Base-by-base conservation (phyloP, 495 filamentous ascomycete species). In the Cladorrhinum samala region DNA sequence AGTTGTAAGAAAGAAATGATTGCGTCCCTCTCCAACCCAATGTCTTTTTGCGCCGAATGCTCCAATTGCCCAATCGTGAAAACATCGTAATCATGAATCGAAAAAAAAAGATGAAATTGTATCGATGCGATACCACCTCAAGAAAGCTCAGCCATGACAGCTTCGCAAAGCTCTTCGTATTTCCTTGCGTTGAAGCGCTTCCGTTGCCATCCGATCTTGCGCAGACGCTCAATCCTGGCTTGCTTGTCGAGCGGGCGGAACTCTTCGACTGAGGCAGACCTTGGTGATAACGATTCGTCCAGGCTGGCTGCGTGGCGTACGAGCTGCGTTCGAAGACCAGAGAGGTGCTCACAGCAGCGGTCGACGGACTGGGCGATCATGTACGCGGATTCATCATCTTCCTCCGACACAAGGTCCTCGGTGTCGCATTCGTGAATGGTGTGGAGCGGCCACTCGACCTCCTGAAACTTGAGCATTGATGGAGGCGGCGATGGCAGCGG, bases 101-200 rank as follows among this genome's bases (percentile, higher is more conserved):
- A 11, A 18, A 25, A 33, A 33, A 33, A 47, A 7, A 48, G 13
- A 50, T 19, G 19, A 46, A 37, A 24, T 46, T 3, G 9, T 20
- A 14, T 27, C 20, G 8, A 1, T 19, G 2, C 9, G 9, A 38
- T 2, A 0, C 23, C 11, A 45, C 14, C 9, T 56, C 24, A 68
- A 14, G 53, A 40, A 38, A 78, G 57, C 57, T 78, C 76, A 3
- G 58, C 62, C 50, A 78, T 52, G 6, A 71, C 76, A 16, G 64
- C 61, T 54, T 77, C 75, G 47, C 74, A 73, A 3, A 81, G 60
- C 39, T 62, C 67, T 53, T 75, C 70, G 54, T 81, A 81, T 48
- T 70, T 65, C 45, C 64, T 59, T 3, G 56, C 59, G 55, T 79
- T 72, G 46, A 81, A 81, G 8, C 77, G 66, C 55, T 73, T 68